Percentiles rank a stretch among this genome's conserved stretches.
These are phyloP conservation scores for Syncephalis plumigaleata DNA, from an alignment of 371 early-diverging fungal species.

Conservation along the genomic window DNA sequence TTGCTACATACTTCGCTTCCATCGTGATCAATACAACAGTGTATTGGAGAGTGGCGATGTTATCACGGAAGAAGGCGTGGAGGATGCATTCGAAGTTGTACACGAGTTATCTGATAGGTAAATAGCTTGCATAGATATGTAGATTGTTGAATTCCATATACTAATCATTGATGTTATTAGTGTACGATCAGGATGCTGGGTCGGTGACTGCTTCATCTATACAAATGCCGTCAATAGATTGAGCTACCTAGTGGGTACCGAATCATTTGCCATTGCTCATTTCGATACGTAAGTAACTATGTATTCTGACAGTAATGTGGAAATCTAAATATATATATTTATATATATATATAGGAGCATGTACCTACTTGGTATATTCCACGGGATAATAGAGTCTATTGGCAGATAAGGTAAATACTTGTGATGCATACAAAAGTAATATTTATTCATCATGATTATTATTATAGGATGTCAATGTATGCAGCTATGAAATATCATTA, in stretches of 20 bases:
- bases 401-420: constrained; percentile 37
- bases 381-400: constrained; percentile 86
- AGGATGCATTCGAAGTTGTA: constrained; percentile 90
- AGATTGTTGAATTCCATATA: neutral
- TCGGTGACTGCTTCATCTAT: constrained; percentile 96
- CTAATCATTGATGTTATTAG: constrained; percentile 11
- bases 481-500: constrained; percentile 80
- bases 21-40: constrained; percentile 63
- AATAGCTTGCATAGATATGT: neutral
- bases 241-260: constrained; percentile 87
- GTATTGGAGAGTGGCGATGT: constrained; percentile 54
- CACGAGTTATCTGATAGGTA: constrained; percentile 72
- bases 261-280: constrained; percentile 82
- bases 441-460: neutral
- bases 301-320: constrained; percentile 1
- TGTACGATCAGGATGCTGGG: constrained; percentile 88
- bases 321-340: constrained; percentile 1
- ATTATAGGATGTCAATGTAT: constrained; percentile 76
- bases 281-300: constrained; percentile 41
- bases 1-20: constrained; percentile 83
- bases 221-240: constrained; percentile 76
- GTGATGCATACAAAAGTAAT: constrained; percentile 15
- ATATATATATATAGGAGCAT: constrained; percentile 26
- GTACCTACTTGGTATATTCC: constrained; percentile 90
- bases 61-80: constrained; percentile 84